phyloP scores from a whole-genome alignment of 2,329 filamentous ascomycete genomes.

The Claviceps monticola region DNA sequence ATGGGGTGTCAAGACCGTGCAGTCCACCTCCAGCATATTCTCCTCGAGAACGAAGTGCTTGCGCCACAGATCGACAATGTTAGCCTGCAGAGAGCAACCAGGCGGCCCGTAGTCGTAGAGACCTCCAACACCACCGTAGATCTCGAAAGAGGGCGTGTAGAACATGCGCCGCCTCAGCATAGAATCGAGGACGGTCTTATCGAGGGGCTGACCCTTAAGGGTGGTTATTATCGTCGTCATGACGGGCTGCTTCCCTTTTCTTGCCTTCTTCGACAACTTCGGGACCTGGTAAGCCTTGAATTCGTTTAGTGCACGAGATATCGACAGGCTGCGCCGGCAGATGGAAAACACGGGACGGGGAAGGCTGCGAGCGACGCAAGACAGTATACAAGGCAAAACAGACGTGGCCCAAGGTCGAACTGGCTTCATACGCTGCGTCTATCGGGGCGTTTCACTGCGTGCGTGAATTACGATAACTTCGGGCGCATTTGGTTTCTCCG shows the following conservation, averaged over 20 bases:
- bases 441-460: slow-evolving; percentile 6
- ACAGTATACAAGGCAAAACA: slow-evolving; percentile 4
- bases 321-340: slow-evolving; percentile 16
- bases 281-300: slow-evolving; percentile 17
- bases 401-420: slow-evolving; percentile 9
- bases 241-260: slow-evolving; percentile 10
- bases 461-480: slow-evolving; percentile 16
- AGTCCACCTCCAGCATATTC: slow-evolving; percentile 92
- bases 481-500: slow-evolving; percentile 8
- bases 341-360: slow-evolving; percentile 9
- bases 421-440: slow-evolving; percentile 15
- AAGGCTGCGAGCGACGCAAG: slow-evolving; percentile 4
- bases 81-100: slow-evolving; percentile 72
- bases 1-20: slow-evolving; percentile 83
- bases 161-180: slow-evolving; percentile 82
- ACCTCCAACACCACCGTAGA: slow-evolving; percentile 79
- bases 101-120: slow-evolving; percentile 91
- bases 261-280: slow-evolving; percentile 8
- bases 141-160: slow-evolving; percentile 91
- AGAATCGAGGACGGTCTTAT: slow-evolving; percentile 67
- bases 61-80: slow-evolving; percentile 78
- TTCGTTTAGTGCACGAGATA: slow-evolving; percentile 16
- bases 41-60: slow-evolving; percentile 89
- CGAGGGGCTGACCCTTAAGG: slow-evolving; percentile 78
- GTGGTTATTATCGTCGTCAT: slow-evolving; percentile 52